Percentiles rank a stretch among this genome's conserved stretches.
These are phyloP conservation scores for Gonium pectorale DNA, from an alignment of 139 green algal genomes.

Conservation along the genomic window DNA sequence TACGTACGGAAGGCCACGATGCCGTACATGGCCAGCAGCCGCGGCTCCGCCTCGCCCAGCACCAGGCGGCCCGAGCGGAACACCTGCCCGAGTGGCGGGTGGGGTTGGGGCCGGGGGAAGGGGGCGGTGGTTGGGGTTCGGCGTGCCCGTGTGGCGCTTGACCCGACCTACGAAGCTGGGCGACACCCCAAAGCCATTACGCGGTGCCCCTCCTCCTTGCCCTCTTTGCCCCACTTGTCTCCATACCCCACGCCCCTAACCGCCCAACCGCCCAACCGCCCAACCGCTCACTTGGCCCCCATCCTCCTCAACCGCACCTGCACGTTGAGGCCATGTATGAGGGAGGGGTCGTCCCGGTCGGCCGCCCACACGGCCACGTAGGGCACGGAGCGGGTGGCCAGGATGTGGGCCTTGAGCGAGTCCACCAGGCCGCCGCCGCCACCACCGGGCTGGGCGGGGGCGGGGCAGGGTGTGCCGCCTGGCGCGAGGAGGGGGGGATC, in stretches of 20 bases:
- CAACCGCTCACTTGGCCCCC: too few species aligned
- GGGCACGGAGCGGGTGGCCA: neutral
- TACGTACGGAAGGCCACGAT: neutral
- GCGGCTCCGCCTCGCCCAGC: slow-evolving; percentile 2
- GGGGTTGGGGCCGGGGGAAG: neutral
- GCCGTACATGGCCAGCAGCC: neutral
- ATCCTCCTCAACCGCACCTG: neutral
- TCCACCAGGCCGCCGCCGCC: neutral
- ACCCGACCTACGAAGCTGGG: too few species aligned
- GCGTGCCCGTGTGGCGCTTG: too few species aligned
- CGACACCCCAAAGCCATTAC: too few species aligned
- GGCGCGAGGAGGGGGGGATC: too few species aligned
- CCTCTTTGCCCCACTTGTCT: too few species aligned
- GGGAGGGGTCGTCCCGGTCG: neutral
- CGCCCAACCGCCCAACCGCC: too few species aligned
- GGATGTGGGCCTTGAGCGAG: neutral
- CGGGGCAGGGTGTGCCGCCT: too few species aligned
- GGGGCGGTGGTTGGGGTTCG: neutral
- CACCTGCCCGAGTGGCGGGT: neutral
- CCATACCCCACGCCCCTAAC: too few species aligned
- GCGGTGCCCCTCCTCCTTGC: too few species aligned
- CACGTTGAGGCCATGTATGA: neutral
- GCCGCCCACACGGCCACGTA: slow-evolving; percentile 26
- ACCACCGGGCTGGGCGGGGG: too few species aligned
- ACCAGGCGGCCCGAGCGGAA: neutral